Percentiles rank a stretch among this genome's conserved stretches.
phyloP scores from a whole-genome alignment of 805 yeast species.

The Candida awuae region DNA sequence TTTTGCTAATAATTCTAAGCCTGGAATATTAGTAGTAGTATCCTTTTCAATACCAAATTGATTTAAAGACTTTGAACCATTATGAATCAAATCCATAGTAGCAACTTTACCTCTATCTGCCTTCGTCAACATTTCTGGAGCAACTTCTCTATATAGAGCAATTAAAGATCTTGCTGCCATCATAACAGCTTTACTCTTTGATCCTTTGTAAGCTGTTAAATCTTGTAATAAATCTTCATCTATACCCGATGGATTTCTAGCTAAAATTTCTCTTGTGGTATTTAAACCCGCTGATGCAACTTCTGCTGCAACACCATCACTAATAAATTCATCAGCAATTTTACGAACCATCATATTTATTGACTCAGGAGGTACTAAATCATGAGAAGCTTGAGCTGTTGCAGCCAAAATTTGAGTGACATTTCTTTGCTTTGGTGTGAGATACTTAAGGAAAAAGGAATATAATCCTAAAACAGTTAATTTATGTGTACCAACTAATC shows the following conservation, averaged over 20 bases:
- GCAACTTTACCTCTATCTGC: slow-evolving; percentile 94
- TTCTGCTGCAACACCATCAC: slow-evolving; percentile 97
- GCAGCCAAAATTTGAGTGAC: slow-evolving; percentile 98
- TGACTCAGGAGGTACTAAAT: slow-evolving; percentile 93
- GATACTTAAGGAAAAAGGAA: slow-evolving; percentile 77
- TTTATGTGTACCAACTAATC: slow-evolving; percentile 92
- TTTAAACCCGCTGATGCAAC: slow-evolving; percentile 98
- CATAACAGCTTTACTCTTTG: slow-evolving; percentile 88
- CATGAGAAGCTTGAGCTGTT: slow-evolving; percentile 93
- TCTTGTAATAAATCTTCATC: slow-evolving; percentile 85
- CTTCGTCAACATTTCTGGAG: slow-evolving; percentile 87
- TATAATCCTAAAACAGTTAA: slow-evolving; percentile 83
- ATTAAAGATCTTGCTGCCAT: slow-evolving; percentile 90
- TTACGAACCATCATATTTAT: slow-evolving; percentile 75
- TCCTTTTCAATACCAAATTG: slow-evolving; percentile 69
- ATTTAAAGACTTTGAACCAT: slow-evolving; percentile 41
- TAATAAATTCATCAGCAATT: slow-evolving; percentile 93
- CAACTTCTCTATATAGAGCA: slow-evolving; percentile 82
- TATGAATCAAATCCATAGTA: slow-evolving; percentile 66
- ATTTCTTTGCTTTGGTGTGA: slow-evolving; percentile 89
- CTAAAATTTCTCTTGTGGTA: slow-evolving; percentile 84
- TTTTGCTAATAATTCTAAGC: slow-evolving; percentile 79
- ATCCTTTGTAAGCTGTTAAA: slow-evolving; percentile 80
- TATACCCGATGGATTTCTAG: slow-evolving; percentile 93
- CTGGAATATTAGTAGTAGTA: slow-evolving; percentile 70